Base-by-base conservation (phyloP, 2,329 filamentous ascomycete genomes). In the Phialemoniopsis sp. region DNA sequence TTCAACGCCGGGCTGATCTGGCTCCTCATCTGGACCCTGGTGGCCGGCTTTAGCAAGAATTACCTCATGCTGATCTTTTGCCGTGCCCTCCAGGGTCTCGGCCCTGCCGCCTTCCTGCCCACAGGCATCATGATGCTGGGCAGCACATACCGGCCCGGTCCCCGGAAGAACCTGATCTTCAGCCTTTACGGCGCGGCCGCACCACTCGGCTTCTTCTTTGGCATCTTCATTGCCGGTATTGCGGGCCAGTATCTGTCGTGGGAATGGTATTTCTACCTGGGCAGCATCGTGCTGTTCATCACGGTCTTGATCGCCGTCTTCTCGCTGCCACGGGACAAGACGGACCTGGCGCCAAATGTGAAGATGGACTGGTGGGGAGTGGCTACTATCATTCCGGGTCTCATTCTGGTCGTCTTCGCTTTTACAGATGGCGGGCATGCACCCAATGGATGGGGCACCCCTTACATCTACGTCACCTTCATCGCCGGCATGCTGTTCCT, bases 401-500 rank as follows among this genome's bases (percentile, higher is more conserved):
- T 89, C 12, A 69, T 85, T 3, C 68, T 93, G 18, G 68, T 88
- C 46, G 82, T 89, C 0, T 91, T 82, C 50, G 83, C 86, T 0
- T 75, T 93, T 37, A 89, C 86, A 0, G 82, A 88, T 35, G 82
- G 80, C 8, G 76, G 80, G 0, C 79, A 87, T 55, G 84, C 84
- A 0, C 74, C 80, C 0, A 56, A 79, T 3, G 78, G 82, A 2
- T 91, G 87, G 85, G 66, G 60, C n/a, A 87, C 82, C 0, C 82
- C 84, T 2, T 88, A 89, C 47, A 81, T 91, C 29, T 76, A 76
- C 31, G 65, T 81, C 9, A 78, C 80, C 0, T 74, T 91, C 34
- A 62, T 80, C 4, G 30, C 85, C 2, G 87, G 87, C 0, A 61
- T 73, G 6, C 41, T 87, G 1, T 59, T 84, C 8, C 65, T 93